These are phyloP conservation scores for Euryodendron excelsum DNA, from an alignment of 148 eudicot species.

Conservation along the genomic window DNA sequence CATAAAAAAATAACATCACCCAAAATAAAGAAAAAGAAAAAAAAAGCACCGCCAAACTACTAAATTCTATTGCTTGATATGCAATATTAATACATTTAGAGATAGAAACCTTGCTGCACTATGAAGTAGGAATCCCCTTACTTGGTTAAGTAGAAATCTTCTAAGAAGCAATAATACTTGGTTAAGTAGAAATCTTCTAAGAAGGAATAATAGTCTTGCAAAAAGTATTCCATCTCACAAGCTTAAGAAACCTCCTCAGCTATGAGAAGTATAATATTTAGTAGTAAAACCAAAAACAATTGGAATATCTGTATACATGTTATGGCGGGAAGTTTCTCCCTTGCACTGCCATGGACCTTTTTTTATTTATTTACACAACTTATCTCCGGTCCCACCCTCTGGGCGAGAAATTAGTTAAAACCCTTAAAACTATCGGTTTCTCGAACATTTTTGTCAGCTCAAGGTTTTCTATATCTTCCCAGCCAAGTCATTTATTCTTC, in stretches of 20 bases:
- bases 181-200: no score
- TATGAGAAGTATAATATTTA: background rate
- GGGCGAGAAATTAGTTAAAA: background rate
- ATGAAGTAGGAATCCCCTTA: no score
- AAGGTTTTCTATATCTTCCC: background rate
- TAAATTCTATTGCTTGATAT: background rate
- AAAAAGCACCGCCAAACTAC: background rate
- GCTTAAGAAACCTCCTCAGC: background rate
- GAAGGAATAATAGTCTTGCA: no score
- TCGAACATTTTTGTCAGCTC: background rate
- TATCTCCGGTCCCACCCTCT: background rate
- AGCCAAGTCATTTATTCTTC: background rate
- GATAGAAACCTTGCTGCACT: slow-evolving; percentile 4
- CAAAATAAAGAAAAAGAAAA: background rate
- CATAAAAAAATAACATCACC: background rate
- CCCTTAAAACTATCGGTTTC: background rate
- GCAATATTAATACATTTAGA: background rate
- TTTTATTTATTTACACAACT: background rate
- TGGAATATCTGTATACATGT: background rate
- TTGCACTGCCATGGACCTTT: background rate
- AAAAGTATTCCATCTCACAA: background rate
- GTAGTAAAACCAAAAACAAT: background rate
- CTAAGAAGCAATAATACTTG: no score
- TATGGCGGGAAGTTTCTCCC: background rate
- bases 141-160: no score